Percentiles rank a stretch among this genome's conserved stretches.
These are phyloP conservation scores for Domatiomyces catenatus DNA, from an alignment of 2,329 filamentous ascomycete genomes.

Conservation along the genomic window DNA sequence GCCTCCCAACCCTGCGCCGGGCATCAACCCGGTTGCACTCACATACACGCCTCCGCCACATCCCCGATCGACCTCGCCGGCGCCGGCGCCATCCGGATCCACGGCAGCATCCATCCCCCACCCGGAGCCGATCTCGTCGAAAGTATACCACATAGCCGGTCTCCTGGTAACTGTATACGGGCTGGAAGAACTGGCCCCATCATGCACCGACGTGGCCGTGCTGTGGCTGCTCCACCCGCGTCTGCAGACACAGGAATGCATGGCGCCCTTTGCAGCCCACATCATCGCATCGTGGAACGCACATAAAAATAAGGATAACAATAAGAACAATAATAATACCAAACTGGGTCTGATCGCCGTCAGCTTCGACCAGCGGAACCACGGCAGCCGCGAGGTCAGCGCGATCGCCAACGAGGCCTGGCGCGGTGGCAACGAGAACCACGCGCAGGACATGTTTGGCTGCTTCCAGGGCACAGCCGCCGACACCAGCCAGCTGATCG, in stretches of 20 bases:
- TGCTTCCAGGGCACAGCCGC: constrained; percentile 45
- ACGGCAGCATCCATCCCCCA: constrained; percentile 13
- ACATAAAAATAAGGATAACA: constrained; percentile 1
- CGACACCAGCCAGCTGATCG: constrained; percentile 64
- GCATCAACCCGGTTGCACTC: constrained; percentile 13
- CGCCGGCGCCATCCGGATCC: constrained; percentile 3
- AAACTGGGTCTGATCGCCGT: constrained; percentile 57
- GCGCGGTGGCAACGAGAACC: constrained; percentile 60
- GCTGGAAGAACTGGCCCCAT: constrained; percentile 52
- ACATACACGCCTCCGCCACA: constrained; percentile 10
- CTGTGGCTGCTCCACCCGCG: constrained; percentile 89
- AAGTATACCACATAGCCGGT: constrained; percentile 56
- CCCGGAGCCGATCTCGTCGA: constrained; percentile 12
- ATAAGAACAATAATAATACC: constrained; percentile 6
- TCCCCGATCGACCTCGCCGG: constrained; percentile 9
- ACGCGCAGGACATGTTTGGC: constrained; percentile 86
- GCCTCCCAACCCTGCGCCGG: constrained; percentile 1
- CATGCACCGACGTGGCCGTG: constrained; percentile 47
- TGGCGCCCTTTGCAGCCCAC: constrained; percentile 58
- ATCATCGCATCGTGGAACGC: constrained; percentile 54
- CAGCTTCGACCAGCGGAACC: constrained; percentile 85
- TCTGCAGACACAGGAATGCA: constrained; percentile 51
- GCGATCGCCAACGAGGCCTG: constrained; percentile 59
- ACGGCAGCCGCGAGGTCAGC: constrained; percentile 58
- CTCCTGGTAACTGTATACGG: constrained; percentile 70